Evolutionary conservation across 805 yeast genomes (phyloP).

Genomic region (Candida insectorum): DNA sequence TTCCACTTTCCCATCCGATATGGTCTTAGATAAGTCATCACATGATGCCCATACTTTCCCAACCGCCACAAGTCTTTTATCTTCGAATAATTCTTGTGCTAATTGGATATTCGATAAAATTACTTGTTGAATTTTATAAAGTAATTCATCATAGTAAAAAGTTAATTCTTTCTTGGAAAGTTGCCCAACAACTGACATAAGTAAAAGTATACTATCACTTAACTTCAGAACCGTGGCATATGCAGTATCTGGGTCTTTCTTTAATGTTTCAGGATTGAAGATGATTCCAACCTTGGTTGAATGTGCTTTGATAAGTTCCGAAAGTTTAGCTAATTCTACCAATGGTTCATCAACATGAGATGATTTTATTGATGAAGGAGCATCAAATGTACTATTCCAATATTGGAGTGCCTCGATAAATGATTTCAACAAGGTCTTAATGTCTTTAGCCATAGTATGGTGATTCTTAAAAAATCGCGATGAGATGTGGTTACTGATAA

Average conservation of each 20-base stretch:
- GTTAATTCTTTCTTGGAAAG: constrained; percentile 24
- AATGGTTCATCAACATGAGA: constrained; percentile 44
- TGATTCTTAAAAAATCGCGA: constrained; percentile 1
- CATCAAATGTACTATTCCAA: constrained; percentile 21
- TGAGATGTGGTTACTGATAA: too few species aligned
- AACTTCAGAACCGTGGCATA: constrained; percentile 45
- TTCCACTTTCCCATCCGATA: constrained; percentile 52
- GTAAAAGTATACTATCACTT: constrained; percentile 40
- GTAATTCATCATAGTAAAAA: constrained; percentile 34
- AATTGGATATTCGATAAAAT: constrained; percentile 18
- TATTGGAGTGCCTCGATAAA: constrained; percentile 28
- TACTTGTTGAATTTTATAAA: constrained; percentile 18
- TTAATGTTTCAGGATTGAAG: constrained; percentile 55
- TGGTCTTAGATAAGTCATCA: constrained; percentile 41
- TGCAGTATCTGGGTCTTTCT: constrained; percentile 46
- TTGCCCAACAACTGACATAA: constrained; percentile 42
- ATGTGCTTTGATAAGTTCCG: constrained; percentile 65
- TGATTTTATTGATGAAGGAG: constrained; percentile 17
- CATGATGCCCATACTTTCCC: constrained; percentile 64
- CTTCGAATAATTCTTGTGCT: constrained; percentile 12
- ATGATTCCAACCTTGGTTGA: constrained; percentile 73
- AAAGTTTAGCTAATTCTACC: constrained; percentile 56
- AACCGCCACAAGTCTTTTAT: constrained; percentile 19
- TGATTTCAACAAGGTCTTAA: constrained; percentile 21
- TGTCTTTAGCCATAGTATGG: too few species aligned